Base-by-base conservation (phyloP, 208 protist genomes). In the Endotrypanum monterogeii region DNA sequence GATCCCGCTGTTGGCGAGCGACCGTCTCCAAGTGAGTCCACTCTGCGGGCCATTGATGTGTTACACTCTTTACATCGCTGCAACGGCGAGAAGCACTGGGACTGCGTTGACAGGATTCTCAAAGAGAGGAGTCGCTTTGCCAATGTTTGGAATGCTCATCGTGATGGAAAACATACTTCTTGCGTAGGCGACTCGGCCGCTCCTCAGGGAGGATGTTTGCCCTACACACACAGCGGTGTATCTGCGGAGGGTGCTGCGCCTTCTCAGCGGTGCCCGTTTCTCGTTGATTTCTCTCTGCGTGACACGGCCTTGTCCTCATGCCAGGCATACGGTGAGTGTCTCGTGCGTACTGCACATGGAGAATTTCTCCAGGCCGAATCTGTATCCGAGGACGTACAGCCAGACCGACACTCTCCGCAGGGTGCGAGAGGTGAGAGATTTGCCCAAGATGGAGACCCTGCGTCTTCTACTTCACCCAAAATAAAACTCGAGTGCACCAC, bases 351-450 rank as follows among this genome's bases (percentile, higher is more conserved):
- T 5, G 74, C 74, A 14, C 67, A 74, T 18, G 74, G 74, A 7
- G 51, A 62, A 32, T 18, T 41, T 41, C 61, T 79, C 30, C 60
- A 63, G 25, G 37, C 57, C 5, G 67, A 28, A 11, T 25, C 46
- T 6, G 63, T 20, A 1, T 46, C 44, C 14, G 63, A 68, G 28
- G 44, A 16, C 39, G 28, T 54, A 5, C 44, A 30, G 25, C 50
- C 77, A 54, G 1, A 46, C 72, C 25, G 79, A 84, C 5, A 30
- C 62, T 3, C 79, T 88, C 67, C 8, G 3, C 48, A 41, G 25
- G 28, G 32, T 12, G 93, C 78, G 69, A 89, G 25, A 0, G 3
- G 1, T 79, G 67, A 1, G 88, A 88, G 7, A 61, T 91, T 66
- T 32, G 92, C 11, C 56, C 63, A 1, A 71, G 90, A n/a, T 82